A percentile compares a stretch with the other conserved stretches of the same genome.
Evolutionary conservation across 495 filamentous ascomycete species (phyloP).

Genomic region (Penicillium angulare): DNA sequence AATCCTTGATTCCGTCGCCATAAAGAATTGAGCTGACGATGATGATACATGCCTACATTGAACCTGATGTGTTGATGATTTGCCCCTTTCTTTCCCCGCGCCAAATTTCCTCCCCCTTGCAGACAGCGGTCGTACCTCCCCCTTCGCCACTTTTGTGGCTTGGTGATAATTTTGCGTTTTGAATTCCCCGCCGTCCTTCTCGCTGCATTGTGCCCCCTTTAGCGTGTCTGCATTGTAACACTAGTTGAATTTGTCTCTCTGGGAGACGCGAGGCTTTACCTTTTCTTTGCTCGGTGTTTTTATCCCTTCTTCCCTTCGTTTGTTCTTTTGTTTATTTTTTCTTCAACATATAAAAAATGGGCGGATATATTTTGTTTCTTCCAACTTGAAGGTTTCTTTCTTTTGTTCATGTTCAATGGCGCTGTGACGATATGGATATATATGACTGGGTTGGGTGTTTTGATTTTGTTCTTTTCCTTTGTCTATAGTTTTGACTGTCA

Average conservation of each 20-base stretch:
- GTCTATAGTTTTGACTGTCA: background rate
- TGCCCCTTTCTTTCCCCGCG: slow-evolving; percentile 8
- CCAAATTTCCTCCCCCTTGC: slow-evolving; percentile 17
- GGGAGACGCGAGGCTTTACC: slow-evolving; percentile 15
- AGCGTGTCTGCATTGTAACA: slow-evolving; percentile 32
- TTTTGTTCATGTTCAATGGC: slow-evolving; percentile 16
- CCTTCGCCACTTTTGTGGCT: slow-evolving; percentile 6
- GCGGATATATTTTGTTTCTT: slow-evolving; percentile 9
- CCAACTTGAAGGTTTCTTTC: slow-evolving; percentile 6
- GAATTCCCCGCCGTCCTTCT: slow-evolving; percentile 4
- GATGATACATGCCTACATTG: slow-evolving; percentile 16
- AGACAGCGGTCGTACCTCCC: slow-evolving; percentile 9
- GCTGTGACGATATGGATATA: slow-evolving; percentile 20
- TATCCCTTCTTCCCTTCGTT: slow-evolving; percentile 17
- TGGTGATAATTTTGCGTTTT: background rate
- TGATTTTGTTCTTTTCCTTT: background rate
- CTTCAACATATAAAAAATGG: slow-evolving; percentile 13
- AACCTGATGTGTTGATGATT: slow-evolving; percentile 23
- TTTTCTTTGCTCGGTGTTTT: slow-evolving; percentile 14
- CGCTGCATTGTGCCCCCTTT: slow-evolving; percentile 18
- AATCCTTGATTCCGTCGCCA: slow-evolving; percentile 31
- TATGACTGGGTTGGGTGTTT: slow-evolving; percentile 13
- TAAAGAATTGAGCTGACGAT: slow-evolving; percentile 10
- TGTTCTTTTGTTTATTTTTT: slow-evolving; percentile 10
- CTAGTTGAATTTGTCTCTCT: slow-evolving; percentile 16